A percentile compares a stretch with the other conserved stretches of the same genome.
phyloP scores from a whole-genome alignment of 2,329 filamentous ascomycete genomes.

The Cercospora sp. region DNA sequence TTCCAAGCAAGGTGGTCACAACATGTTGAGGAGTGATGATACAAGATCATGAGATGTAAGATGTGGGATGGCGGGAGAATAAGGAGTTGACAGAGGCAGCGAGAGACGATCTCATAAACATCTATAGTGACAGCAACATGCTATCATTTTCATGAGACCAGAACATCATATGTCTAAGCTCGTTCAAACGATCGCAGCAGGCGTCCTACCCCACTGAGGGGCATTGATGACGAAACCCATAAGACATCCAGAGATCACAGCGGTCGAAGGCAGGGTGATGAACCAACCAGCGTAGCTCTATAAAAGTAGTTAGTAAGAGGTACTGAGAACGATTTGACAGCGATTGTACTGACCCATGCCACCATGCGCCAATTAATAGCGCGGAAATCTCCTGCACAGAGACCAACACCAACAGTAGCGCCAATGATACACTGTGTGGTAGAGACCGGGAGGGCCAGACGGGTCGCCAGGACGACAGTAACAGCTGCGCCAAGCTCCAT shows the following conservation, averaged over 20 bases:
- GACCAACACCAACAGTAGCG: slow-evolving; percentile 61
- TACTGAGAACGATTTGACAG: not conserved
- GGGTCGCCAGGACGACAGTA: slow-evolving; percentile 63
- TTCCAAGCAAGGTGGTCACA: not conserved
- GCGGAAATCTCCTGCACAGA: slow-evolving; percentile 58
- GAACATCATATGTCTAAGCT: not conserved
- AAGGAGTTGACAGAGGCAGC: not conserved
- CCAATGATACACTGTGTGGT: slow-evolving; percentile 65
- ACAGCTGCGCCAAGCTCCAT: slow-evolving; percentile 62
- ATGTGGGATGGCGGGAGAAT: not conserved
- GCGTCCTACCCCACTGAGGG: slow-evolving; percentile 14
- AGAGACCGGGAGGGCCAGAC: slow-evolving; percentile 61
- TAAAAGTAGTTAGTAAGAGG: not conserved
- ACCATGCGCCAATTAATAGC: slow-evolving; percentile 65
- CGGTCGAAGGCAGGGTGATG: slow-evolving; percentile 58
- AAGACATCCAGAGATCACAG: slow-evolving; percentile 57
- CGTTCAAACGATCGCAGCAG: not conserved
- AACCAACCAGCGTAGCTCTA: slow-evolving; percentile 61
- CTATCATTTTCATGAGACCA: not conserved
- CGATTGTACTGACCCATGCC: not conserved
- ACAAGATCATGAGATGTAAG: not conserved
- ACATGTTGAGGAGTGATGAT: not conserved
- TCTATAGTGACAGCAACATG: not conserved
- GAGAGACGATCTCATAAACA: not conserved
- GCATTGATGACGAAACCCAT: slow-evolving; percentile 53